These are phyloP conservation scores for Phanerochaete carnosa DNA, from an alignment of 768 basidiomycete genomes.

Conservation along the genomic window DNA sequence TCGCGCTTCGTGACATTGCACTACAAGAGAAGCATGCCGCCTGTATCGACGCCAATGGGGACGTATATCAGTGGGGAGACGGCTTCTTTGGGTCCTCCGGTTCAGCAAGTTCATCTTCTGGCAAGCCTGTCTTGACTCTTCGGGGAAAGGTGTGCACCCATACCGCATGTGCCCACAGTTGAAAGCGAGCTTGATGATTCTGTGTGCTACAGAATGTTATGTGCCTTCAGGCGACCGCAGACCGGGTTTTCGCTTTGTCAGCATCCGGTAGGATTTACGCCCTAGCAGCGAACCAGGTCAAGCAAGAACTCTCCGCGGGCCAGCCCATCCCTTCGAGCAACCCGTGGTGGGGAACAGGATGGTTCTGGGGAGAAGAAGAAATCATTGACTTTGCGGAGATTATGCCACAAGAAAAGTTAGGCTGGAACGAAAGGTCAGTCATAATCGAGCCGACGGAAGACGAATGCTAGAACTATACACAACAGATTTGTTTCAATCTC, in stretches of 20 bases:
- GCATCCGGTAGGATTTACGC: slow-evolving; percentile 73
- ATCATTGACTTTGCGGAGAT: slow-evolving; percentile 59
- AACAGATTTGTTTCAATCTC: slow-evolving; percentile 70
- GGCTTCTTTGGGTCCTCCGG: slow-evolving; percentile 44
- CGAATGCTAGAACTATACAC: not conserved
- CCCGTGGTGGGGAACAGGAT: slow-evolving; percentile 61
- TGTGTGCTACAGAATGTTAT: slow-evolving; percentile 55
- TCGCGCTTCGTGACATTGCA: slow-evolving; percentile 71
- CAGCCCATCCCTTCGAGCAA: slow-evolving; percentile 40
- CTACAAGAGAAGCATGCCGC: slow-evolving; percentile 66
- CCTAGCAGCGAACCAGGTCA: slow-evolving; percentile 47
- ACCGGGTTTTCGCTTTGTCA: slow-evolving; percentile 75
- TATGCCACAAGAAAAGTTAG: slow-evolving; percentile 49
- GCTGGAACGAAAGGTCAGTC: slow-evolving; percentile 63
- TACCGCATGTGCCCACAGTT: slow-evolving; percentile 9
- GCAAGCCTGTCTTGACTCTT: slow-evolving; percentile 50
- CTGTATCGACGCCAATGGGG: slow-evolving; percentile 74
- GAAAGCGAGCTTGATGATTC: not conserved
- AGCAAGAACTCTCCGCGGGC: slow-evolving; percentile 42
- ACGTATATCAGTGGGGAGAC: slow-evolving; percentile 83
- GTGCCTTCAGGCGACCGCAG: slow-evolving; percentile 55
- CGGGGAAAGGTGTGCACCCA: slow-evolving; percentile 54
- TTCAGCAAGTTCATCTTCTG: slow-evolving; percentile 19
- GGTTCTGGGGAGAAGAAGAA: slow-evolving; percentile 53
- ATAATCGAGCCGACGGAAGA: not conserved